Evolutionary conservation across 164 flowering plant species (phyloP).

Genomic region (Liriodendron chinense): DNA sequence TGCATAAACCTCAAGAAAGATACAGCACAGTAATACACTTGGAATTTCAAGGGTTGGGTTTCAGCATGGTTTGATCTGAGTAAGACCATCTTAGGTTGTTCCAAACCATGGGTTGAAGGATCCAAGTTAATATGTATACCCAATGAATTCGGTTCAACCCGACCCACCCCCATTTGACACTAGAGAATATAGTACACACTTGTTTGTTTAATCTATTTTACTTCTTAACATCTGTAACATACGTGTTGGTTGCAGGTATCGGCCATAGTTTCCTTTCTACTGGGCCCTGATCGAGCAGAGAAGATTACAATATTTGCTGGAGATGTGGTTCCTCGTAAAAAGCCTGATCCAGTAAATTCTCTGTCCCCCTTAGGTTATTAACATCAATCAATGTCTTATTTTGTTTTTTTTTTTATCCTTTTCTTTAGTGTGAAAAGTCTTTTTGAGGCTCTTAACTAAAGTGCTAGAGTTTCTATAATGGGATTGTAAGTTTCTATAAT

Average conservation of each 20-base stretch:
- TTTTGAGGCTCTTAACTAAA: background rate
- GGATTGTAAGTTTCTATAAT: background rate
- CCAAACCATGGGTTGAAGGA: too few relatives aligned
- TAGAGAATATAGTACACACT: too few relatives aligned
- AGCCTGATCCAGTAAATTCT: constrained; percentile 81
- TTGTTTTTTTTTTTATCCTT: background rate
- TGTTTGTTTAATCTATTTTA: background rate
- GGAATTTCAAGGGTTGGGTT: too few relatives aligned
- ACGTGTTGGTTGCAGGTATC: constrained; percentile 58
- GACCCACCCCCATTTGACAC: too few relatives aligned
- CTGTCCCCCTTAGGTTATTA: background rate
- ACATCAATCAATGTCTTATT: background rate
- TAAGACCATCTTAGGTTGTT: too few relatives aligned
- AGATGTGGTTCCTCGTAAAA: constrained; percentile 89
- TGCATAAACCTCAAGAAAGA: too few relatives aligned
- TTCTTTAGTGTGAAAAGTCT: background rate
- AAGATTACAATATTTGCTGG: constrained; percentile 90
- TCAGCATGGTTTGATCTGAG: too few relatives aligned
- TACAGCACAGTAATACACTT: too few relatives aligned
- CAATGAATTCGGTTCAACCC: too few relatives aligned
- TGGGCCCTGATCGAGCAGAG: constrained; percentile 85
- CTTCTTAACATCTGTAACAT: constrained; percentile 11
- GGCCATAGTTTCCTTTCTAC: constrained; percentile 85
- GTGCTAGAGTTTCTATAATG: background rate
- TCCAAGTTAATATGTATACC: too few relatives aligned